Evolutionary conservation across 139 green algal species (phyloP).

Genomic region (Nannochloris sp.): DNA sequence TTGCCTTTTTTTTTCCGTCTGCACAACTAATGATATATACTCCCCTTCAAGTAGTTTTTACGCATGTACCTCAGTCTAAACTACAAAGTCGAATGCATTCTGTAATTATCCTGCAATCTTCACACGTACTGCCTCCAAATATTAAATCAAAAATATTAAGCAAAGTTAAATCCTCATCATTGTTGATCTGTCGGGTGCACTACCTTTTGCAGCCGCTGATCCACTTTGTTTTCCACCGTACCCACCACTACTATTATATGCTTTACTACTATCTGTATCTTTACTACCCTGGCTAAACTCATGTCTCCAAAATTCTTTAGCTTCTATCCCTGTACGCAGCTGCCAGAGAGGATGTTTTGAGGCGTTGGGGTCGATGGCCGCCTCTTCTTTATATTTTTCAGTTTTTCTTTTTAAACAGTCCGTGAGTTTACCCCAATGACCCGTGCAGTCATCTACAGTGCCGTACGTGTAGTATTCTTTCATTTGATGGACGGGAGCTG

Average conservation of each 20-base stretch:
- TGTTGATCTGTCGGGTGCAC: too few species aligned
- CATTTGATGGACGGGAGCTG: conserved; percentile 48
- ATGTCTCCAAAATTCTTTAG: conserved; percentile 18
- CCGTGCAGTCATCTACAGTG: conserved; percentile 38
- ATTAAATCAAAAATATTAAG: too few species aligned
- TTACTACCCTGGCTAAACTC: conserved; percentile 14
- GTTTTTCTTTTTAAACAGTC: conserved; percentile 40
- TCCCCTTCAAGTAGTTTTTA: too few species aligned
- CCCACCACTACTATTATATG: too few species aligned
- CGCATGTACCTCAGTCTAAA: too few species aligned
- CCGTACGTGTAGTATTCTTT: conserved; percentile 43
- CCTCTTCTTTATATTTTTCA: conserved; percentile 27
- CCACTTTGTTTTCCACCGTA: too few species aligned
- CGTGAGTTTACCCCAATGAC: conserved; percentile 34
- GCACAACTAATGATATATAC: too few species aligned
- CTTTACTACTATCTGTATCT: not conserved
- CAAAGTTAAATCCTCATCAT: too few species aligned
- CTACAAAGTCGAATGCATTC: too few species aligned
- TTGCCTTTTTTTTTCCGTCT: not conserved
- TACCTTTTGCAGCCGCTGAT: too few species aligned
- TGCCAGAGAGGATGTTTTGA: conserved; percentile 24
- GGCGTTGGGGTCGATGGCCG: not conserved
- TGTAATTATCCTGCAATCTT: too few species aligned
- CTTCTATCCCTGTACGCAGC: conserved; percentile 21
- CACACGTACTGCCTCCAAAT: too few species aligned